A percentile compares a stretch with the other conserved stretches of the same genome.
These are phyloP conservation scores for Pisolithus sp. DNA, from an alignment of 768 basidiomycete species.

Conservation along the genomic window DNA sequence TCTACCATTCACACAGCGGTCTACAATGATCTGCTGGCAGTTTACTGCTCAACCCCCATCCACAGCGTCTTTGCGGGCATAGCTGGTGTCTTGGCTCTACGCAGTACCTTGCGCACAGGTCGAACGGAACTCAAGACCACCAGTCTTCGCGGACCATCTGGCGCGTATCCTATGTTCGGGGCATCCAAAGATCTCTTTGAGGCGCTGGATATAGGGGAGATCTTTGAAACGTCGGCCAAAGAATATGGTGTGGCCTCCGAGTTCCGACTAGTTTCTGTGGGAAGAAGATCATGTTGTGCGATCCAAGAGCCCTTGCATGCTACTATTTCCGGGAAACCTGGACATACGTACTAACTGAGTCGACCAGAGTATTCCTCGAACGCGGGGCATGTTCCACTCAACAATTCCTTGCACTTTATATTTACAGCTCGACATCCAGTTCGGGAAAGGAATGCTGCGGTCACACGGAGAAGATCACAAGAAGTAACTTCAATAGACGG, in stretches of 20 bases:
- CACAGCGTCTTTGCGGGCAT: conserved; percentile 10
- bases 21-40: background rate
- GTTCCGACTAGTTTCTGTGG: conserved; percentile 34
- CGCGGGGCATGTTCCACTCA: conserved; percentile 15
- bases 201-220: conserved; percentile 23
- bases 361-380: conserved; percentile 32
- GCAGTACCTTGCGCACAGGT: conserved; percentile 6
- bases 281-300: conserved; percentile 31
- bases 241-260: conserved; percentile 40
- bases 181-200: conserved; percentile 21
- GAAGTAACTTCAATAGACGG: conserved; percentile 19
- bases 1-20: background rate
- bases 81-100: conserved; percentile 11
- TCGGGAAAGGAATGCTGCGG: conserved; percentile 34
- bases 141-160: conserved; percentile 37
- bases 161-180: conserved; percentile 39
- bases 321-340: conserved; percentile 45
- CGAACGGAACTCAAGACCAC: conserved; percentile 22
- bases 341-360: conserved; percentile 35
- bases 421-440: conserved; percentile 4
- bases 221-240: conserved; percentile 39
- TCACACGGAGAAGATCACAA: conserved; percentile 40
- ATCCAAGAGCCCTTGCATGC: conserved; percentile 43
- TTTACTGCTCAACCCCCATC: background rate
- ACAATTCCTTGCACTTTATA: background rate